These are phyloP conservation scores for Entomortierella beljakovae DNA, from an alignment of 192 early-diverging fungal genomes.

Conservation along the genomic window DNA sequence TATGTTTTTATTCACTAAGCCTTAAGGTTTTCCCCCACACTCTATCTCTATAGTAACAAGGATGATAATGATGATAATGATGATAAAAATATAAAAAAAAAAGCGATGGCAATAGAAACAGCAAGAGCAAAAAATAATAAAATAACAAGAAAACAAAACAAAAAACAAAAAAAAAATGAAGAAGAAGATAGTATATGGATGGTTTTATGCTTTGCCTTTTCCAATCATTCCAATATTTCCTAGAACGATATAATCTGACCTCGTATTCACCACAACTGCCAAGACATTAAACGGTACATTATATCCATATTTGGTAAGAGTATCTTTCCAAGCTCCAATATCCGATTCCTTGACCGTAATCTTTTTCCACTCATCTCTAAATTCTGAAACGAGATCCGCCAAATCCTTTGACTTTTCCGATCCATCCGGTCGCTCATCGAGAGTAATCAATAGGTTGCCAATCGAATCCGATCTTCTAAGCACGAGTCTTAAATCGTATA, in stretches of 20 bases:
- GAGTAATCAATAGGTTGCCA: not conserved
- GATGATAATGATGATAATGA: too few species aligned
- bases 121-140: not conserved
- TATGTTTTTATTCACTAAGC: too few species aligned
- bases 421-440: constrained; percentile 4
- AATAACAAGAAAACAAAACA: not conserved
- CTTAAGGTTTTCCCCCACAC: too few species aligned
- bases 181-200: not conserved
- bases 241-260: not conserved
- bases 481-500: constrained; percentile 5
- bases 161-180: not conserved
- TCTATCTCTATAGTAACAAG: too few species aligned
- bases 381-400: constrained; percentile 8
- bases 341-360: not conserved
- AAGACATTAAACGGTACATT: not conserved
- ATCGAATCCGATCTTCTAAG: not conserved
- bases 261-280: not conserved
- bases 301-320: not conserved
- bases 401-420: constrained; percentile 5
- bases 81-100: not conserved
- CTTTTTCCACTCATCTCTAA: not conserved
- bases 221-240: not conserved
- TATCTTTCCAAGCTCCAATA: not conserved
- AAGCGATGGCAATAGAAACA: not conserved
- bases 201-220: not conserved